These are phyloP conservation scores for Colletotrichum abscissum DNA, from an alignment of 2,329 filamentous ascomycete genomes.

Conservation along the genomic window DNA sequence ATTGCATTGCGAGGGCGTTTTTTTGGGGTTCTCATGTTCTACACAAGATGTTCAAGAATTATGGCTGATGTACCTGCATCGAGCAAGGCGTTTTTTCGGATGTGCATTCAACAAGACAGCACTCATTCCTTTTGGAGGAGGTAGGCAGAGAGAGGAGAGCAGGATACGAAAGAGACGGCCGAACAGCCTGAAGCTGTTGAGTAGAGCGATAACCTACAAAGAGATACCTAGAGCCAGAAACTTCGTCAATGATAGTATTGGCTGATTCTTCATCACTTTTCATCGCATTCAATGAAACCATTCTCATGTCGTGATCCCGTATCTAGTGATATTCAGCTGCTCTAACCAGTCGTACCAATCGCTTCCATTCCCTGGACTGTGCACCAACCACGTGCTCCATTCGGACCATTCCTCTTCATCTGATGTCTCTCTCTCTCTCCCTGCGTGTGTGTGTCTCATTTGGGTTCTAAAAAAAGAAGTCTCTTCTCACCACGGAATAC, in stretches of 20 bases:
- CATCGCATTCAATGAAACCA: not conserved
- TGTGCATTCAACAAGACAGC: conserved; percentile 7
- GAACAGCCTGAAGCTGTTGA: not conserved
- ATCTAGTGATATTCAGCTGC: not conserved
- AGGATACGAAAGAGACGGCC: not conserved
- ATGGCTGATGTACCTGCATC: conserved; percentile 16
- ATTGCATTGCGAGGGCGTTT: conserved; percentile 33
- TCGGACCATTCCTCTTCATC: not conserved
- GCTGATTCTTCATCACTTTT: not conserved
- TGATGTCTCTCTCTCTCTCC: not conserved
- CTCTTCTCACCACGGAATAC: not conserved
- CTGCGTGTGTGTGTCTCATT: too few relatives aligned
- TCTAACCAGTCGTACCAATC: not conserved
- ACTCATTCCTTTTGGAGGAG: conserved; percentile 15
- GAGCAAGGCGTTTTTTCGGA: conserved; percentile 30
- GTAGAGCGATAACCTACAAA: not conserved
- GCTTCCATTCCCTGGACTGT: not conserved
- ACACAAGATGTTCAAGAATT: not conserved
- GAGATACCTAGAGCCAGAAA: conserved; percentile 25
- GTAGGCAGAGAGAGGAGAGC: not conserved
- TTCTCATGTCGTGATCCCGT: too few relatives aligned
- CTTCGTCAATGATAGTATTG: not conserved
- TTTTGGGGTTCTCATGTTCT: not conserved
- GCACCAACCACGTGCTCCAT: not conserved
- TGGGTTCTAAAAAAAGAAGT: not conserved